Base-by-base conservation (phyloP, 805 yeast genomes). In the Ogataea chonburiensis region DNA sequence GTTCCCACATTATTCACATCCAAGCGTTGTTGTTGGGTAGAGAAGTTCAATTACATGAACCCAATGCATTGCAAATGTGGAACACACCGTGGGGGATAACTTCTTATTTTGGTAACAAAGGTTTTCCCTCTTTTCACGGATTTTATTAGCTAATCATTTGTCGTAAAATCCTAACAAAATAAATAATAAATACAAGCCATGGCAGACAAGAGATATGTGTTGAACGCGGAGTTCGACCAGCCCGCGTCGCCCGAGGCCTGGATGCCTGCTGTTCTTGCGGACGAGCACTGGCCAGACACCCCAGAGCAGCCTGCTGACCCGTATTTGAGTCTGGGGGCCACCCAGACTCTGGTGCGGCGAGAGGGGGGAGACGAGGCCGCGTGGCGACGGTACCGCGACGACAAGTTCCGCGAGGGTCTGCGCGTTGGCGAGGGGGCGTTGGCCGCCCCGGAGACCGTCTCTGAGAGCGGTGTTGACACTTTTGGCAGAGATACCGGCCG, bases 331-430 rank as follows among this genome's bases (percentile, higher is more conserved):
- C 29, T 49, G 10, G 44, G 50, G 4, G 45, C 42, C 4, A 31
- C 43, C 4, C 42, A 52, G 18, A 58, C 63, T 9, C 51, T 58
- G 42, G 40, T 52, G 15, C 27, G 47, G 16, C 26, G 42, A 5
- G 27, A 40, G 8, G 53, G 45, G 0, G 44, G 49, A 18, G 48
- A 47, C 17, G 48, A 44, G 17, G 64, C 64, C 3, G 56, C 53
- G 20, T 60, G 62, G 59, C 48, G 53, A 16, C 56, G 53, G 34
- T 58, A 58, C 33, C 39, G 42, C 18, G 37, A 46, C 26, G 43
- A 40, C 9, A 25, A 46, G 23, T 53, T 56, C 26, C 43, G 40
- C 14, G 40, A 39, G n/a, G n/a, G n/a, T n/a, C n/a, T n/a, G n/a
- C n/a, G n/a, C n/a, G n/a, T n/a, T n/a, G n/a, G n/a, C n/a, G n/a